A percentile compares a stretch with the other conserved stretches of the same genome.
Evolutionary conservation across 2,329 filamentous ascomycete species (phyloP).

Genomic region (Hymenoscyphus fructigenus): DNA sequence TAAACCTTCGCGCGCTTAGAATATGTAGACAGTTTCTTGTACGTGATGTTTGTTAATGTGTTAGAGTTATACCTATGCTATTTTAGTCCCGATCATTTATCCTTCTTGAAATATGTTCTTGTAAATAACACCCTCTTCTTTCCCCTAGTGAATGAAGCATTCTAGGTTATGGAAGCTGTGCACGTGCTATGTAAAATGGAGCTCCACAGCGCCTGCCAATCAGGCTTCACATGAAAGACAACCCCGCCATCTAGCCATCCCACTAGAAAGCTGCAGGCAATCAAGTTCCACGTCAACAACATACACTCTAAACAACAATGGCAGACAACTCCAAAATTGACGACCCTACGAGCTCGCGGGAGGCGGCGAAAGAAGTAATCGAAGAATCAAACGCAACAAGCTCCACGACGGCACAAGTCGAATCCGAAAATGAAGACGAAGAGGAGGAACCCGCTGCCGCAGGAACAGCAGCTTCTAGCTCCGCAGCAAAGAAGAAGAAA

Average conservation of each 20-base stretch:
- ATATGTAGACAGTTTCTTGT: neutral
- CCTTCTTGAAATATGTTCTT: too few species aligned
- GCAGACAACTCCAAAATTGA: conserved; percentile 64
- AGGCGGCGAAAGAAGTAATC: conserved; percentile 36
- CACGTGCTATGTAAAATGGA: neutral
- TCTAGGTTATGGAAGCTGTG: too few species aligned
- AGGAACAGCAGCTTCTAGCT: conserved; percentile 33
- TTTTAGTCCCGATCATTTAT: too few species aligned
- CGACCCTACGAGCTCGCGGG: conserved; percentile 51
- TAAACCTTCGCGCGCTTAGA: neutral
- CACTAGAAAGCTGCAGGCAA: neutral
- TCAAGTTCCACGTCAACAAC: neutral
- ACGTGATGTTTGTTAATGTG: neutral
- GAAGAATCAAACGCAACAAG: conserved; percentile 25
- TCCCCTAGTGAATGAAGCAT: too few species aligned
- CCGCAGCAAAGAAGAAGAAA: conserved; percentile 57
- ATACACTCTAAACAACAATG: conserved; percentile 36
- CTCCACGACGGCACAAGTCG: conserved; percentile 44
- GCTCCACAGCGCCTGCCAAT: neutral
- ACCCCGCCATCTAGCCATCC: conserved; percentile 25
- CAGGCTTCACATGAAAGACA: neutral
- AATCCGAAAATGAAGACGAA: conserved; percentile 48
- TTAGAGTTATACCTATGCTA: too few species aligned
- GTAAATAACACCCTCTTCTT: neutral
- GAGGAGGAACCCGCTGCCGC: conserved; percentile 36